Conservation (phyloP, 768 basidiomycete species). For the Porphyrellus cyaneotinctus region DNA sequence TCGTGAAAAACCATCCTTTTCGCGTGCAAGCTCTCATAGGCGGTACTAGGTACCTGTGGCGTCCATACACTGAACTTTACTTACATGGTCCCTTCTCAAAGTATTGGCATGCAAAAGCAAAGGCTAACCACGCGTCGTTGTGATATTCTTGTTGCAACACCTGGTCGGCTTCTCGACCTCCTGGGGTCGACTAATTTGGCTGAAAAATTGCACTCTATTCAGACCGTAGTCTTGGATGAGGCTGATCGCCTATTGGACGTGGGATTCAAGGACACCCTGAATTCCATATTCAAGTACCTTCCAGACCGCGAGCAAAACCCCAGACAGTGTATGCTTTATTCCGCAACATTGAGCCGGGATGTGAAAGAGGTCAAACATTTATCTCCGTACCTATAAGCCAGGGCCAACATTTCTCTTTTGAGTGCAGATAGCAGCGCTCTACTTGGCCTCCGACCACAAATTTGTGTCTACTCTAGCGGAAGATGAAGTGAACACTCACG, state of each 20-base stretch:
- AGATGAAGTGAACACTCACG: constrained; percentile 58
- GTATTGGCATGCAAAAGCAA: constrained; percentile 25
- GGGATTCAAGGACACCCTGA: constrained; percentile 65
- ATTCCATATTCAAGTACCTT: constrained; percentile 51
- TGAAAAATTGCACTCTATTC: constrained; percentile 35
- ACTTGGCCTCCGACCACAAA: constrained; percentile 26
- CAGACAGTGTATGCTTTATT: constrained; percentile 66
- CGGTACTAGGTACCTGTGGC: constrained; percentile 41
- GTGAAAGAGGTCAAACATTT: constrained; percentile 45
- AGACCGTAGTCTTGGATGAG: constrained; percentile 62
- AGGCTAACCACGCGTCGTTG: constrained; percentile 29
- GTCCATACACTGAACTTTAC: not conserved
- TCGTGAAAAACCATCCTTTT: constrained; percentile 40
- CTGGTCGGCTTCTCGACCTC: constrained; percentile 72
- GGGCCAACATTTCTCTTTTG: not conserved
- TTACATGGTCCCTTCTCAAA: constrained; percentile 8
- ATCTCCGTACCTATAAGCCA: not conserved
- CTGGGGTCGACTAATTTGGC: constrained; percentile 44
- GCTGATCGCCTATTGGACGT: constrained; percentile 72
- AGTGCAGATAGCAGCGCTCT: constrained; percentile 25
- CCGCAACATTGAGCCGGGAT: constrained; percentile 71
- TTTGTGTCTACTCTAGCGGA: constrained; percentile 58
- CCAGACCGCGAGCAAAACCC: constrained; percentile 46
- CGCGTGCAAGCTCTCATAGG: constrained; percentile 51
- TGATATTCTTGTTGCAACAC: constrained; percentile 68